phyloP scores from a whole-genome alignment of 2,329 filamentous ascomycete species.

The Colletotrichum chlorophyti region DNA sequence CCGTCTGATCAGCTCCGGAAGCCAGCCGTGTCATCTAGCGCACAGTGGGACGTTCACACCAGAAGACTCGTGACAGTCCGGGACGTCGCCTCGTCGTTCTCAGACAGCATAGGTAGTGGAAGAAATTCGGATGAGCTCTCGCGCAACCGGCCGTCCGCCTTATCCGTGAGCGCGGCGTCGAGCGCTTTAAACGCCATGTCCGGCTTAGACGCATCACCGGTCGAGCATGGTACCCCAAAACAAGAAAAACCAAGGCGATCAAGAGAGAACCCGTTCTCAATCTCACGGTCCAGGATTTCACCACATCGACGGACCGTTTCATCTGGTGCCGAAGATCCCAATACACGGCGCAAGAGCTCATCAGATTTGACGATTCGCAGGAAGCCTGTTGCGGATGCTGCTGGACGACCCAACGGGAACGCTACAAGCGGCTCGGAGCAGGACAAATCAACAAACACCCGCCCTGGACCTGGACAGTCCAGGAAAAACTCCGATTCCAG shows the following conservation, averaged over 20 bases:
- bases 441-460: constrained; percentile 2
- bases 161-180: constrained; percentile 63
- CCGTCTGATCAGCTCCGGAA: constrained; percentile 42
- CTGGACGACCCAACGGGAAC: neutral
- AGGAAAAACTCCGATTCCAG: constrained; percentile 10
- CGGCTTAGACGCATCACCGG: constrained; percentile 21
- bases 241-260: neutral
- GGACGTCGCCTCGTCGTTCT: constrained; percentile 38
- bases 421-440: constrained; percentile 11
- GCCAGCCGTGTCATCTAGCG: constrained; percentile 35
- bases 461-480: neutral
- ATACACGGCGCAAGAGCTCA: constrained; percentile 5
- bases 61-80: constrained; percentile 54
- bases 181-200: constrained; percentile 53
- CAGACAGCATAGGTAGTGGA: constrained; percentile 35
- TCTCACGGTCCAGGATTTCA: neutral
- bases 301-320: neutral
- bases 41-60: constrained; percentile 63
- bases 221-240: constrained; percentile 16
- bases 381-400: constrained; percentile 12
- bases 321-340: constrained; percentile 11
- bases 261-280: neutral
- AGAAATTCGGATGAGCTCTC: constrained; percentile 50
- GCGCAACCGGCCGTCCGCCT: constrained; percentile 47
- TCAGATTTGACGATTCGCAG: constrained; percentile 10